A percentile compares a stretch with the other conserved stretches of the same genome.
These are phyloP conservation scores for Colletotrichum musicola DNA, from an alignment of 2,329 filamentous ascomycete species.

Conservation along the genomic window DNA sequence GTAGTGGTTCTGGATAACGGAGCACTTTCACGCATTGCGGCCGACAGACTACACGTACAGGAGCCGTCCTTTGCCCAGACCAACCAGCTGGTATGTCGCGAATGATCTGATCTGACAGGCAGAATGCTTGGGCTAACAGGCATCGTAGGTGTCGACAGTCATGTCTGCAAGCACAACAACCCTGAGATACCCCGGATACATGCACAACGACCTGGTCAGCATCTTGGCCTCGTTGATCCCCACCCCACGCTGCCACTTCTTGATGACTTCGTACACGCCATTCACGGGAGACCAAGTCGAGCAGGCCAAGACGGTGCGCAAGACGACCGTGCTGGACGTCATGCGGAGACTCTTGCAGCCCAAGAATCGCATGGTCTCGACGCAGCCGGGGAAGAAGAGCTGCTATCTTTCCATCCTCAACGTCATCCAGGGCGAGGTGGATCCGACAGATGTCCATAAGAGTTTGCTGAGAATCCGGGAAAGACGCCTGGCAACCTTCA, in stretches of 20 bases:
- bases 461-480: slow-evolving; percentile 96
- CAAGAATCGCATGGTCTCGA: slow-evolving; percentile 99
- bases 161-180: slow-evolving; percentile 99
- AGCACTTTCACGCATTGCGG: slow-evolving; percentile 91
- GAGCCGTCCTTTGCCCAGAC: slow-evolving; percentile 97
- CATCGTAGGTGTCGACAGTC: slow-evolving; percentile 83
- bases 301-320: slow-evolving; percentile 96
- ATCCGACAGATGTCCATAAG: slow-evolving; percentile 98
- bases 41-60: slow-evolving; percentile 93
- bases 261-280: slow-evolving; percentile 98
- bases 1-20: slow-evolving; percentile 98
- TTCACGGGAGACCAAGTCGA: slow-evolving; percentile 97
- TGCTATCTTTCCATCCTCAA: slow-evolving; percentile 99
- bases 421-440: slow-evolving; percentile 98
- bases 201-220: slow-evolving; percentile 99
- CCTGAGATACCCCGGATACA: slow-evolving; percentile 96
- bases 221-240: slow-evolving; percentile 97
- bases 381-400: slow-evolving; percentile 93
- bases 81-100: slow-evolving; percentile 81
- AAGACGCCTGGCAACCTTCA: slow-evolving; percentile 93
- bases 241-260: slow-evolving; percentile 95
- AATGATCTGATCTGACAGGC: background rate
- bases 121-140: slow-evolving; percentile 23
- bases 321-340: slow-evolving; percentile 97
- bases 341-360: slow-evolving; percentile 96